A percentile compares a stretch with the other conserved stretches of the same genome.
Evolutionary conservation across 2,329 filamentous ascomycete genomes (phyloP).

Genomic region (Pyrenophora seminiperda): DNA sequence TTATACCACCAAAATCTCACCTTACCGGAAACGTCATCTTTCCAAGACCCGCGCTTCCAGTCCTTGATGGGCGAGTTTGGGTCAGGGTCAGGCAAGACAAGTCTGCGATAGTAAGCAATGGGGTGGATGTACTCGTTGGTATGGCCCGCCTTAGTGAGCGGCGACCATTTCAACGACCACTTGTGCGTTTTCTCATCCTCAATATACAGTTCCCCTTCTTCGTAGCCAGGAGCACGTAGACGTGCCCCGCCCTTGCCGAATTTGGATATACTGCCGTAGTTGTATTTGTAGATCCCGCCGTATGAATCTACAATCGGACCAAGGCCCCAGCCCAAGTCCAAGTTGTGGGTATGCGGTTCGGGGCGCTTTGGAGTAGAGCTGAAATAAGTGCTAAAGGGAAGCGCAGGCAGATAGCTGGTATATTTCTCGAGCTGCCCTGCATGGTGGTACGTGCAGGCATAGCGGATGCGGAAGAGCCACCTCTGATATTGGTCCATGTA

Average conservation of each 20-base stretch:
- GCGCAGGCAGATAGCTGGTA: slow-evolving; percentile 17
- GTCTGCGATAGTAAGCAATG: slow-evolving; percentile 35
- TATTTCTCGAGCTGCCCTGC: slow-evolving; percentile 18
- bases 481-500: slow-evolving; percentile 49
- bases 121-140: slow-evolving; percentile 60
- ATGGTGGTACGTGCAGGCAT: slow-evolving; percentile 41
- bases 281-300: slow-evolving; percentile 51
- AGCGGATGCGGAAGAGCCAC: slow-evolving; percentile 39
- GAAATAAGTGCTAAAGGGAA: slow-evolving; percentile 32
- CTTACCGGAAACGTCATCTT: slow-evolving; percentile 17
- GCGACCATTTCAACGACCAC: slow-evolving; percentile 39
- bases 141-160: slow-evolving; percentile 47
- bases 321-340: slow-evolving; percentile 55
- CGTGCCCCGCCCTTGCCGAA: slow-evolving; percentile 52
- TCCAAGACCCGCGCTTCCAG: slow-evolving; percentile 31
- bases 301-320: slow-evolving; percentile 51
- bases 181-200: slow-evolving; percentile 34
- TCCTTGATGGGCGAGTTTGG: slow-evolving; percentile 28
- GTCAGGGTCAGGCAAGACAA: slow-evolving; percentile 31
- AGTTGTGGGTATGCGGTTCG: slow-evolving; percentile 38
- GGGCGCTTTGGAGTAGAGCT: slow-evolving; percentile 26
- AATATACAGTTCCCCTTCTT: slow-evolving; percentile 43
- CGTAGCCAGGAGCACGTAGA: slow-evolving; percentile 53
- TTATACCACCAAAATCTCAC: slow-evolving; percentile 39
- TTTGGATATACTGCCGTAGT: slow-evolving; percentile 50